These are phyloP conservation scores for Vaccinium corymbosum DNA, from an alignment of 148 eudicot genomes.

Conservation along the genomic window DNA sequence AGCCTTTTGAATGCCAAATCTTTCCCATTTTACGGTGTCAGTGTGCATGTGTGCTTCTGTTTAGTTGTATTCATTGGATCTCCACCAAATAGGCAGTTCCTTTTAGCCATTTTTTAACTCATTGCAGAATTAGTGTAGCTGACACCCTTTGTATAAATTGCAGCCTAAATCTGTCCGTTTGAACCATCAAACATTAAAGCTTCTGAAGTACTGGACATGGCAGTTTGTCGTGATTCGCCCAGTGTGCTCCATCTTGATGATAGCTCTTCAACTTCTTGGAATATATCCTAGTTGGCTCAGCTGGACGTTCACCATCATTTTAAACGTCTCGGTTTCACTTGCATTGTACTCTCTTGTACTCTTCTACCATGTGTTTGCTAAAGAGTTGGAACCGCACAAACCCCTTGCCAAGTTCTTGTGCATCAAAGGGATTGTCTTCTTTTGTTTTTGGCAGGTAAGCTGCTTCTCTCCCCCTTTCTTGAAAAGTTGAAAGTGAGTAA, in stretches of 20 bases:
- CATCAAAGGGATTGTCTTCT: conserved; percentile 82
- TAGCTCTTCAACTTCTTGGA: conserved; percentile 56
- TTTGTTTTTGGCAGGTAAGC: conserved; percentile 95
- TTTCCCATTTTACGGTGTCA: not conserved
- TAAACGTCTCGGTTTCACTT: conserved; percentile 68
- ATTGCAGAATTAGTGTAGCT: not conserved
- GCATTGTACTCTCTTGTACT: conserved; percentile 78
- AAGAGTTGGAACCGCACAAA: conserved; percentile 82
- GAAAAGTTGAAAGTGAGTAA: not conserved
- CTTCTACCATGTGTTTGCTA: conserved; percentile 81
- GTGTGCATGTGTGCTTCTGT: not conserved
- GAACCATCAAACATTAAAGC: conserved; percentile 57
- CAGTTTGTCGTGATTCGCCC: conserved; percentile 86
- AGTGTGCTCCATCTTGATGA: conserved; percentile 77
- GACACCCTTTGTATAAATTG: conserved; percentile 14
- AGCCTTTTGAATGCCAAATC: not conserved
- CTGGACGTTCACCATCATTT: conserved; percentile 79
- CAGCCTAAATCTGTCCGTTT: conserved; percentile 76
- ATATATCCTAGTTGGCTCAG: conserved; percentile 68
- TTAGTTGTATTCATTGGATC: not conserved
- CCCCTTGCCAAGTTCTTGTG: conserved; percentile 88
- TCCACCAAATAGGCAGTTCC: not conserved
- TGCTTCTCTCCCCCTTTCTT: not conserved
- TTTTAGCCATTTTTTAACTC: not conserved
- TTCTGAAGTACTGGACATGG: conserved; percentile 86